Base-by-base conservation (phyloP, 768 basidiomycete species). In the Lyophyllum decastes region DNA sequence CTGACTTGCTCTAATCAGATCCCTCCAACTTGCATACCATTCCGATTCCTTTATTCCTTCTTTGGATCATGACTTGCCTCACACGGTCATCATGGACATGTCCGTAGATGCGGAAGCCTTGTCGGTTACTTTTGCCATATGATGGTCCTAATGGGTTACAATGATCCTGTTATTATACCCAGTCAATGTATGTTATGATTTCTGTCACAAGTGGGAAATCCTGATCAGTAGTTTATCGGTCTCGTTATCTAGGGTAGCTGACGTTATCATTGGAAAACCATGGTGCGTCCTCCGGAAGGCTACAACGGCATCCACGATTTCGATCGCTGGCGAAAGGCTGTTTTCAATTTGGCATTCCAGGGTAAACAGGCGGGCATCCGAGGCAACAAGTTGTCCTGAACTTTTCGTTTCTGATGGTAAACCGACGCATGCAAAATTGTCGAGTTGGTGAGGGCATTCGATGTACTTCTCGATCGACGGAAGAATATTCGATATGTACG, bases 1-100 rank as follows among this genome's bases (percentile, higher is more conserved):
- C 56, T 52, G 49, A 33, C 21, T 55, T 58, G 55, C 69, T 69
- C 69, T 61, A 69, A 69, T 70, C 64, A 70, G 65, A 70, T 67
- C 63, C 38, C 57, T 62, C 35, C 52, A 62, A 49, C 52, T 62
- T 59, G 61, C 61, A 52, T 60, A 64, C 64, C 53, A 60, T 61
- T 56, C 56, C 59, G 30, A 30, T 30, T 30, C 10, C 30, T 10
- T 30, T 30, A 60, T 59, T 46, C 38, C 49, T 40, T 55, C 33
- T 65, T 61, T 61, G 61, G 61, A 67, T 62, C 57, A 55, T 49
- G 49, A 52, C 50, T 60, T 66, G 38, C 55, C 59, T 66, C 59
- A 49, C 56, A 61, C 60, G 61, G 61, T 55, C 54, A 65, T 57
- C 61, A 65, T 62, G 54, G 55, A 41, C 57, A 60, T 43, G 52